Base-by-base conservation (phyloP, 129 eudicot species). In the Mikania micrantha region DNA sequence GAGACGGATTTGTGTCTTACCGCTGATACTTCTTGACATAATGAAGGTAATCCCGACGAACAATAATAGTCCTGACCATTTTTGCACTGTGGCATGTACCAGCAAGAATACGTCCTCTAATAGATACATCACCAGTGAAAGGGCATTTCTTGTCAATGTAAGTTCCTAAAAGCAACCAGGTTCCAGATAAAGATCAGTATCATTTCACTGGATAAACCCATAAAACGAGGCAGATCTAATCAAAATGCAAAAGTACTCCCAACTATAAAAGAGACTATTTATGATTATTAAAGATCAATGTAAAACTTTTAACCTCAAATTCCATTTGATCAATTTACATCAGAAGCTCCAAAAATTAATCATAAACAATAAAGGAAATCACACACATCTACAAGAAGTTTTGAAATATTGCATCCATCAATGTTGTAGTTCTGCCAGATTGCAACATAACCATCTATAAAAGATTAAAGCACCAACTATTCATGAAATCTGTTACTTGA, bases 71-170 rank as follows among this genome's bases (percentile, higher is more conserved):
- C 58, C 74, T 78, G 27, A 78, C 69, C 82, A 78, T 78, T 52
- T 78, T 78, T 4, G 82, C 82, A 48, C 82, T 78, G 70, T 78
- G 69, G 66, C 82, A 78, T 1, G 82, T 72, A 5, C 82, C 82
- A 66, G 82, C 69, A 57, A 78, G 69, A 58, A 78, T 78, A 66
- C 82, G 82, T 15, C 82, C 82, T 64, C 82, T 66, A 29, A 60
- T 60, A 0, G 66, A 60, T 9, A 60, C 66, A 32, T 60, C 66
- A 60, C 66, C 66, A n/a, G 66, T 60, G 28, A 60, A 60, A 16
- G 66, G 66, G 66, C 66, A 60, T 17, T 60, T 60, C 66, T 60
- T 60, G 64, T 78, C 82, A 0, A 78, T 78, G 56, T 78, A 78
- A 27, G 78, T 78, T 78, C 82, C 82, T 78, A 36, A 7, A 17